Evolutionary conservation across 495 filamentous ascomycete species (phyloP).

Genomic region (Thermothielavioides terrestris): DNA sequence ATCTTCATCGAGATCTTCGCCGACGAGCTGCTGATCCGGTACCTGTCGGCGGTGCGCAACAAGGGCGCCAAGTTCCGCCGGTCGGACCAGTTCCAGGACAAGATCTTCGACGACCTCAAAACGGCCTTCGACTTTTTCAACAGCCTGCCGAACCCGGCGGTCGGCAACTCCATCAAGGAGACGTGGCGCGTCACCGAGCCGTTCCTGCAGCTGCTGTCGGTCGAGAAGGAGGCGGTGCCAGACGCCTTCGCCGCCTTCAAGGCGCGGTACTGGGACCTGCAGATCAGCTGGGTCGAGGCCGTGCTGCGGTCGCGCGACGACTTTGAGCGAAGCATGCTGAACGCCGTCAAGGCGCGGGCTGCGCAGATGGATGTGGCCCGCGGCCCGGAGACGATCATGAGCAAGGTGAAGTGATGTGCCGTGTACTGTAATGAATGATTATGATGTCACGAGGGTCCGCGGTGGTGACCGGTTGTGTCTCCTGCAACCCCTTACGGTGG

Average conservation of each 20-base stretch:
- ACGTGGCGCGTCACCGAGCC: constrained; percentile 86
- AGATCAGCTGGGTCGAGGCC: constrained; percentile 92
- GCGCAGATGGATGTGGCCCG: constrained; percentile 72
- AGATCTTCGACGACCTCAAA: constrained; percentile 81
- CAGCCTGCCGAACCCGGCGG: constrained; percentile 40
- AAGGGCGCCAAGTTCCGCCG: constrained; percentile 83
- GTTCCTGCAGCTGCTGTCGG: constrained; percentile 64
- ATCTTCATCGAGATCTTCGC: constrained; percentile 85
- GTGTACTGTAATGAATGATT: constrained; percentile 16
- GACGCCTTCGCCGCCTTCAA: constrained; percentile 79
- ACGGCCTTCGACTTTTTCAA: constrained; percentile 75
- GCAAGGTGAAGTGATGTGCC: constrained; percentile 78
- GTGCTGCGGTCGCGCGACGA: constrained; percentile 83
- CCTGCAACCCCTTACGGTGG: background rate
- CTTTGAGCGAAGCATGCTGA: constrained; percentile 84
- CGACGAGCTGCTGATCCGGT: constrained; percentile 77
- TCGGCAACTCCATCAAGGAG: constrained; percentile 57
- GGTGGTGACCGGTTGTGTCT: background rate
- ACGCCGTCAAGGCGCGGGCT: constrained; percentile 73
- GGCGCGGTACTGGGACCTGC: constrained; percentile 83
- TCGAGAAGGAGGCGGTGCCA: constrained; percentile 64
- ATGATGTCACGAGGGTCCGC: background rate
- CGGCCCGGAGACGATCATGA: constrained; percentile 82
- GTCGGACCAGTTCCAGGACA: constrained; percentile 71
- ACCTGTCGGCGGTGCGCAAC: constrained; percentile 82